Evolutionary conservation across 2,329 filamentous ascomycete genomes (phyloP), one percentile per base, ranked within the genome.

Genomic region (Talaromyces rugulosus): DNA sequence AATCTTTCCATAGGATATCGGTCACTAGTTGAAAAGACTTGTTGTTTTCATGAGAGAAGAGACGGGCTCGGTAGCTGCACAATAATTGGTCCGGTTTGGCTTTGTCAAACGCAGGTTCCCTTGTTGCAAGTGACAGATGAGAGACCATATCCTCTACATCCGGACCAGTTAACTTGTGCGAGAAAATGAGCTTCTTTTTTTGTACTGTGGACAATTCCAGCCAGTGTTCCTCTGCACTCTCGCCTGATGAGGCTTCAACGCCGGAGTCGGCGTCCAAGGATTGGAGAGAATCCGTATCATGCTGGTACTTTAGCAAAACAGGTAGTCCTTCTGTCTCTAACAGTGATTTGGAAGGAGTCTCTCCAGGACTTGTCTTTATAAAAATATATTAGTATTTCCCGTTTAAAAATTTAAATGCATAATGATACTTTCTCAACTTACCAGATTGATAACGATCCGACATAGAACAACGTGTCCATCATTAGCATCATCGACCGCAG

Each of bases 1-100:
- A 74, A 55, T 78, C 70, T 52, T 64, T 73, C 74, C 75, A 78
- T 23, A 77, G 60, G 12, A 73, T 61, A 30, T 69, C 65, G 1
- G 70, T 66, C n/a, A 74, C 71, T 14, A 78, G 64, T 5, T 59
- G 59, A 51, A 75, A 70, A 0, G 58, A 69, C 4, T 61, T 67
- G 1, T 52, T 56, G 31, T 72, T 64, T 5, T 63, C 28, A 12
- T 59, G 60, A 33, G 44, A 62, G 27, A 56, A 66, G 8, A 75
- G 54, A 30, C 67, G 69, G 5, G 74, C 71, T 56, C 74, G 74
- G 59, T 75, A 75, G 51, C 72, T 74, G 5, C 67, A 69, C 14
- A 61, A 56, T 9, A 71, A 72, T 2, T 54, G 60, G 12, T 65
- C 66, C 12, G 63, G 67, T 33, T 58, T 64, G 57, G 68, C 68